Evolutionary conservation across 768 basidiomycete genomes (phyloP), one percentile per base, ranked within the genome.

Genomic region (Lactarius tabidus): DNA sequence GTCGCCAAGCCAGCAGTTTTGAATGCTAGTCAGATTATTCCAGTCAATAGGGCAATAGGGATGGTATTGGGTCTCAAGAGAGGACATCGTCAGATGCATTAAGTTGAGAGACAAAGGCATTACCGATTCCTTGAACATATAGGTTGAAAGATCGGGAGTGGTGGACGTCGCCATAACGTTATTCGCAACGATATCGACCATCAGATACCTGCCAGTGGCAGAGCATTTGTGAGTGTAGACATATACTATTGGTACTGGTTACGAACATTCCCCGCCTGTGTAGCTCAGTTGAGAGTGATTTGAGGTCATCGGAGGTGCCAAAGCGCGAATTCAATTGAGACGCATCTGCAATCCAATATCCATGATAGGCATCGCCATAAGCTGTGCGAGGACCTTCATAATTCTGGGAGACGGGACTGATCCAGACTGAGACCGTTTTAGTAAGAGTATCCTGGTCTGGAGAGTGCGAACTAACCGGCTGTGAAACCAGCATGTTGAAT

Each of bases 1-100:
- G 71, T 95, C 91, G 2, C 93, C 93, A 20, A 95, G 77, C 92
- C 93, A 95, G 75, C 93, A 93, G 45, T 82, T 72, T 75, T 93
- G 84, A 71, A 88, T 82, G 67, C 87, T 86, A 5, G 86, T 89
- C 39, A 78, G 75, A 72, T 94, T 91, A 35, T 77, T 78, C 81
- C 82, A 93, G 63, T 87, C 79, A 41, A 95, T 82, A 18, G 83
- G 79, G 71, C 91, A 93, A 75, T 91, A 93, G 0, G 87, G 81
- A 74, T 94, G 93, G 73, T 89, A 93, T 67, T 85, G 80, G 0
- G 84, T 81, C 82, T 89, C 51, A 2, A 59, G n/a, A 48, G 52
- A 26, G 18, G 6, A 52, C 29, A n/a, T 45, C 20, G n/a, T 31
- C 6, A 66, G 31, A 64, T 29, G 57, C 64, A 54, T 63, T 69